Conservation (phyloP, 2,329 filamentous ascomycete species). For the Sarocladiaceae sp. region DNA sequence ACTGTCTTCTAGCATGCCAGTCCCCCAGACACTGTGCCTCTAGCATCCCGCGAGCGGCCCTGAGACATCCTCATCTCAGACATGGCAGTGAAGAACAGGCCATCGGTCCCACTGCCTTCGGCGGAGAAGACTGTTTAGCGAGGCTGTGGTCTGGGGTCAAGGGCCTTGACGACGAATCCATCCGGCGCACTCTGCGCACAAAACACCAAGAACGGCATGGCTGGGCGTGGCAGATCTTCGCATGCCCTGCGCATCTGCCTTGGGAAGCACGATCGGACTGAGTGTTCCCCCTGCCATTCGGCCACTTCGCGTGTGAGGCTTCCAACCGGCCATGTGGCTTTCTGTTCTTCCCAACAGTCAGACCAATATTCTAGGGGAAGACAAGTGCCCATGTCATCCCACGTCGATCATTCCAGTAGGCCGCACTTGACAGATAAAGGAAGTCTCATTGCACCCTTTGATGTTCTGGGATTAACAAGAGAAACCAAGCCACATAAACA, state of each 20-base stretch:
- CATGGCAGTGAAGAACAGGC: neutral
- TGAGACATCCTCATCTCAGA: slow-evolving; percentile 5
- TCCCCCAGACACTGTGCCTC: neutral
- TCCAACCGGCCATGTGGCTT: too few species aligned
- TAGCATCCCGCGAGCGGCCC: neutral
- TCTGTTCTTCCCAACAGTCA: too few species aligned
- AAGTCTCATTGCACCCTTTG: neutral
- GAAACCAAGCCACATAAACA: neutral
- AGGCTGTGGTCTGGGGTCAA: too few species aligned
- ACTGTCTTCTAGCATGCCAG: neutral
- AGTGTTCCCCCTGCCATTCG: too few species aligned
- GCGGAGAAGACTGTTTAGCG: neutral
- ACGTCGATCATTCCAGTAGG: neutral
- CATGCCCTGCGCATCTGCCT: too few species aligned
- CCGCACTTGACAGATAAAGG: neutral
- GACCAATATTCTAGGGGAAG: too few species aligned
- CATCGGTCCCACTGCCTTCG: neutral
- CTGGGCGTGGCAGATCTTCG: too few species aligned
- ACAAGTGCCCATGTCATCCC: neutral
- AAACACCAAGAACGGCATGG: neutral
- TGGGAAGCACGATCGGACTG: too few species aligned
- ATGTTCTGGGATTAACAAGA: neutral
- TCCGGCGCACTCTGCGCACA: neutral
- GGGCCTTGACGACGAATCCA: neutral
- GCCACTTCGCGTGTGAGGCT: too few species aligned